Conservation (phyloP, 1,139 yeast species). For the Yueomyces sp. region DNA sequence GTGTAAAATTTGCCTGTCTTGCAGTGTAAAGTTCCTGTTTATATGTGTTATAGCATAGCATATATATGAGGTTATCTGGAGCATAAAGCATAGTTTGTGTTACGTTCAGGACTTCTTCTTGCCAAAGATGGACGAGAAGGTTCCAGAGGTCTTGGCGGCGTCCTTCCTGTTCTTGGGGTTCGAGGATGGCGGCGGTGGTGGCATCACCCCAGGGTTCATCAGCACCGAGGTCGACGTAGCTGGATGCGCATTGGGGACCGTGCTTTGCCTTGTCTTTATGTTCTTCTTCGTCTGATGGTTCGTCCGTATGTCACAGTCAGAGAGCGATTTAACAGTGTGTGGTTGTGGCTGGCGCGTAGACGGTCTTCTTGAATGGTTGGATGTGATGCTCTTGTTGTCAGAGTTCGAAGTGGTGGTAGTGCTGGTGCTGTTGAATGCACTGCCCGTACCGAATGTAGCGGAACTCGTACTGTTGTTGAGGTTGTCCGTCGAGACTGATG, state of each 20-base stretch:
- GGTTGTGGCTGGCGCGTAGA: neutral
- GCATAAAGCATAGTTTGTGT: too few species aligned
- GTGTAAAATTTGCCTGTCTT: too few species aligned
- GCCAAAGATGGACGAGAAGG: neutral
- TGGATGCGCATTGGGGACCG: slow-evolving; percentile 1
- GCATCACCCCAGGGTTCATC: slow-evolving; percentile 10
- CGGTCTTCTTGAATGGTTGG: neutral
- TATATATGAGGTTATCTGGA: too few species aligned
- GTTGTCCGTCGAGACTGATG: neutral
- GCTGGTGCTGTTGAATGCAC: too few species aligned
- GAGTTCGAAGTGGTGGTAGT: too few species aligned
- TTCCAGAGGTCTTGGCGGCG: slow-evolving; percentile 2
- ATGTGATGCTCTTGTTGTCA: neutral
- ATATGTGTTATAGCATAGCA: too few species aligned
- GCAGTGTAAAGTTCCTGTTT: too few species aligned
- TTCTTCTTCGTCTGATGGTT: neutral
- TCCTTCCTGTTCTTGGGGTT: slow-evolving; percentile 6
- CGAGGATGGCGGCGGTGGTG: slow-evolving; percentile 6
- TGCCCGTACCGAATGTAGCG: too few species aligned
- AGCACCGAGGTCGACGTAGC: slow-evolving; percentile 6
- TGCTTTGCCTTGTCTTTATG: slow-evolving; percentile 2
- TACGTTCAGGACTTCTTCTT: neutral
- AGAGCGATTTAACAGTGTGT: neutral
- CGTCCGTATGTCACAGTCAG: neutral
- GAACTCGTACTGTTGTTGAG: too few species aligned